These are phyloP conservation scores for Naganishia cerealis DNA, from an alignment of 1,284 basidiomycete genomes.

Conservation along the genomic window DNA sequence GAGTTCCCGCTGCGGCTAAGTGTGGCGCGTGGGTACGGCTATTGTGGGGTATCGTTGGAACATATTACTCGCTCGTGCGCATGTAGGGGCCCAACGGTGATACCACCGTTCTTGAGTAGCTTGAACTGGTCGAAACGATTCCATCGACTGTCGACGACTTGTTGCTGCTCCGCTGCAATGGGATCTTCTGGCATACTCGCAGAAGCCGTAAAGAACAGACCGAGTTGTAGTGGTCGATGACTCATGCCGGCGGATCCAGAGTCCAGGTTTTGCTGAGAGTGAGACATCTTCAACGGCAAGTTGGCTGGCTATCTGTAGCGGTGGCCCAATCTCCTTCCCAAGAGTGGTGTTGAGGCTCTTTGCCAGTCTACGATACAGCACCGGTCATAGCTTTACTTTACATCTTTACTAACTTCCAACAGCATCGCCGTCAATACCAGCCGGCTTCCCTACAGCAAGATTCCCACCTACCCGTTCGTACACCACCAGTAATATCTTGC, in stretches of 20 bases:
- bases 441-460: not conserved
- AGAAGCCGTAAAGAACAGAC: not conserved
- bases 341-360: not conserved
- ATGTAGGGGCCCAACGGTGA: no score
- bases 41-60: no score
- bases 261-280: conserved; percentile 5
- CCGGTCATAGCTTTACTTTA: no score
- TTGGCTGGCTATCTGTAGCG: not conserved
- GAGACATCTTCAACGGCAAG: conserved; percentile 3
- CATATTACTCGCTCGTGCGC: no score
- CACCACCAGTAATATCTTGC: not conserved
- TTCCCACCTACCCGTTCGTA: not conserved
- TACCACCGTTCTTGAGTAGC: no score
- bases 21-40: no score
- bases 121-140: no score
- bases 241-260: not conserved
- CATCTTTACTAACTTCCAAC: no score
- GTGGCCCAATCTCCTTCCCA: no score
- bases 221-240: not conserved
- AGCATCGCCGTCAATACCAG: not conserved
- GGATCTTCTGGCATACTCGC: not conserved
- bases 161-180: no score
- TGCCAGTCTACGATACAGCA: not conserved
- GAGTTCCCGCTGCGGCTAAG: no score
- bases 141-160: no score